Percentiles rank a stretch among this genome's conserved stretches.
phyloP scores from a whole-genome alignment of 768 basidiomycete genomes.

The Boletellus sp. region DNA sequence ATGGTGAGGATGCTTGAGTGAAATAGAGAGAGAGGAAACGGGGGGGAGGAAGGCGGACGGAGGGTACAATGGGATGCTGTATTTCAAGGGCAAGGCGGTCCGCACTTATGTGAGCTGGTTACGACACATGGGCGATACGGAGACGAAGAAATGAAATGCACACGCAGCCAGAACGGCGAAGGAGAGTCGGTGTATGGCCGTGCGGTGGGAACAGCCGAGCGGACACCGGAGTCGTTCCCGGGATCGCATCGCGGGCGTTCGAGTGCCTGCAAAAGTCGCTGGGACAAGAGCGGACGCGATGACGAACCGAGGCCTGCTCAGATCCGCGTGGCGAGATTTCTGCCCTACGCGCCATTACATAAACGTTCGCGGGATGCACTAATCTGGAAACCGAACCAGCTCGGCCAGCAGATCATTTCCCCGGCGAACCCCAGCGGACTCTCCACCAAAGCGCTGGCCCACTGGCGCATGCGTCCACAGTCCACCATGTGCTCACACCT shows the following conservation, averaged over 20 bases:
- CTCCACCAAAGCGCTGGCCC: too few relatives aligned
- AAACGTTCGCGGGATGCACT: background rate
- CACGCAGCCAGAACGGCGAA: background rate
- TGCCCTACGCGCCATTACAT: background rate
- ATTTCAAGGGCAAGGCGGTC: conserved; percentile 15
- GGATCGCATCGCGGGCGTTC: too few relatives aligned
- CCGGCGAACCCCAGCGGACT: background rate
- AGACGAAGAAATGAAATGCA: background rate
- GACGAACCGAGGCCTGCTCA: background rate
- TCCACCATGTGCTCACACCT: too few relatives aligned
- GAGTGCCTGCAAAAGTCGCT: too few relatives aligned
- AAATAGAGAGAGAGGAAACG: background rate
- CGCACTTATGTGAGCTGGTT: background rate
- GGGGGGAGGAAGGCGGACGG: background rate
- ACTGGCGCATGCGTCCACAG: too few relatives aligned
- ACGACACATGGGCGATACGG: background rate
- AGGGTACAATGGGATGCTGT: background rate
- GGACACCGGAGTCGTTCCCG: too few relatives aligned
- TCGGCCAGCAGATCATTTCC: conserved; percentile 4
- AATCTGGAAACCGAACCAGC: conserved; percentile 15
- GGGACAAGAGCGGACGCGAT: background rate
- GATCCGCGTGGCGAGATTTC: conserved; percentile 4
- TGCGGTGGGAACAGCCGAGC: too few relatives aligned
- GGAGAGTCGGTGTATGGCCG: too few relatives aligned
- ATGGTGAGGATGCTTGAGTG: conserved; percentile 9